Base-by-base conservation (phyloP, 768 basidiomycete genomes). In the Ramaria sp. region DNA sequence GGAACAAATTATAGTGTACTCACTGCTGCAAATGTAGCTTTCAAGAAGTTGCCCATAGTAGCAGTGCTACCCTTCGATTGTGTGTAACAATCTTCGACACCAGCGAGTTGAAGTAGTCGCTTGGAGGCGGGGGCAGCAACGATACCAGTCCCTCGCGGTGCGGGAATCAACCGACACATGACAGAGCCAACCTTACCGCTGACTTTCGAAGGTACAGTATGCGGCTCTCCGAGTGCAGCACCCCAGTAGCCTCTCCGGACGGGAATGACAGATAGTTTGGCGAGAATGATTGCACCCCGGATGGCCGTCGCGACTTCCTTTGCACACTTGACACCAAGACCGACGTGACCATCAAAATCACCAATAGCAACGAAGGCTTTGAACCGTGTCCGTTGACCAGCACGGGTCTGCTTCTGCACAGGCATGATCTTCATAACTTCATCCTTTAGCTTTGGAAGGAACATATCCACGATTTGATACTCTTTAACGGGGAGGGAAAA, bases 361-460 rank as follows among this genome's bases (percentile, higher is more conserved):
- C 96, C 96, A 65, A 99, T 96, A 58, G 96, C 96, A 64, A 98
- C 96, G 74, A 97, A 98, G 25, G 96, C 96, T 77, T 99, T 98
- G 85, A 99, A 99, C 60, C 96, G 88, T 57, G 96, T 99, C 63
- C 96, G 89, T 73, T 99, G 96, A 71, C 96, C 96, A 63, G 96
- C 96, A 67, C 91, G 93, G 58, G 96, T 99, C 73, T 99, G 96
- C 75, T 99, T 99, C 76, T 98, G 96, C 55, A 99, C 96, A 62
- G 96, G 96, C 85, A 93, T 93, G 70, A 99, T 98, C 72, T 94
- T 95, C 96, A 99, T 99, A 61, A 99, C 96, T 71, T 96, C 93
- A 63, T 94, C 96, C 81, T 99, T 99, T 74, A 99, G 88, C 69
- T 90, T 89, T 63, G 96, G 96, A 47, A 98, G 82, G 90, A 99